A percentile compares a stretch with the other conserved stretches of the same genome.
Evolutionary conservation across 805 yeast species (phyloP).

Genomic region (Cyberlindnera amylophila): DNA sequence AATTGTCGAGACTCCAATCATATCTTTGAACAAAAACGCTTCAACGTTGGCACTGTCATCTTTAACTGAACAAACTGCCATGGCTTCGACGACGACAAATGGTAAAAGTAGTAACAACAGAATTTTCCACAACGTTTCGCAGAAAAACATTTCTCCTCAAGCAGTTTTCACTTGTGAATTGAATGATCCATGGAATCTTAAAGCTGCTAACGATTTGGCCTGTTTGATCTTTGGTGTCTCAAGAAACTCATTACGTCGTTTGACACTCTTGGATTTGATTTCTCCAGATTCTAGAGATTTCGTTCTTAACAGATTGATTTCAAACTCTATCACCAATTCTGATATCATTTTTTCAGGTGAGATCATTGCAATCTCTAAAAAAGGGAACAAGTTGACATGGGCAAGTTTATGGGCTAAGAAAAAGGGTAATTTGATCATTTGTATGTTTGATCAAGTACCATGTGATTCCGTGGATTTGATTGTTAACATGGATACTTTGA

Average conservation of each 20-base stretch:
- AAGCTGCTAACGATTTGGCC: slow-evolving; percentile 86
- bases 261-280: slow-evolving; percentile 70
- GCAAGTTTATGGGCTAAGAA: slow-evolving; percentile 90
- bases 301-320: slow-evolving; percentile 52
- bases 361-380: slow-evolving; percentile 71
- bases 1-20: slow-evolving; percentile 24
- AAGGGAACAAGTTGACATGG: slow-evolving; percentile 67
- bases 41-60: slow-evolving; percentile 32
- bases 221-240: slow-evolving; percentile 83
- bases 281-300: slow-evolving; percentile 73
- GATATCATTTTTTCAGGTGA: slow-evolving; percentile 76
- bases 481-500: slow-evolving; percentile 28
- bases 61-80: slow-evolving; percentile 11
- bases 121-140: slow-evolving; percentile 63
- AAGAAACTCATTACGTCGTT: slow-evolving; percentile 53
- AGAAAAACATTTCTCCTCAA: slow-evolving; percentile 71
- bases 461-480: slow-evolving; percentile 61
- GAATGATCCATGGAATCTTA: slow-evolving; percentile 72
- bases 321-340: slow-evolving; percentile 28
- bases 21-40: slow-evolving; percentile 24
- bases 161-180: slow-evolving; percentile 80
- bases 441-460: slow-evolving; percentile 85
- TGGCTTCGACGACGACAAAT: slow-evolving; percentile 17
- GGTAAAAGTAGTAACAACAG: slow-evolving; percentile 32
- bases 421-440: slow-evolving; percentile 63